Evolutionary conservation across 2,329 filamentous ascomycete genomes (phyloP).

Genomic region (Orbilia oligospora): DNA sequence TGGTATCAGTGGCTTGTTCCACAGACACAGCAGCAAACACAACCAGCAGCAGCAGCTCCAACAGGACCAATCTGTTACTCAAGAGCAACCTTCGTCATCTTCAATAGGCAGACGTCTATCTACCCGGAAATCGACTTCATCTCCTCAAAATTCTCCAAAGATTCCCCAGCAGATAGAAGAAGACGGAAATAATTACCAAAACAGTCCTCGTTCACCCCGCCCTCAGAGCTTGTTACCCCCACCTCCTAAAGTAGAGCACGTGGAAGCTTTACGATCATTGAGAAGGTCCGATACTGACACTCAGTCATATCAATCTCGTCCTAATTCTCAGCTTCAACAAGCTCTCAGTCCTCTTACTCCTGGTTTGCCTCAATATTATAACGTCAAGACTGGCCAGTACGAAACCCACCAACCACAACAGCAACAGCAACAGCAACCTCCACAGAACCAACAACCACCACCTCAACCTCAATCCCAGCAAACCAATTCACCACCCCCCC

Average conservation of each 20-base stretch:
- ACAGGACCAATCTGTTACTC: slow-evolving; percentile 8
- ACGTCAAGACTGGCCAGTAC: slow-evolving; percentile 63
- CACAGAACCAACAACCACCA: slow-evolving; percentile 62
- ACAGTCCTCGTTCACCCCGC: slow-evolving; percentile 39
- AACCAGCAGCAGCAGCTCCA: slow-evolving; percentile 24
- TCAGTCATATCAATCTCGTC: slow-evolving; percentile 60
- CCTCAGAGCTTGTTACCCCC: slow-evolving; percentile 58
- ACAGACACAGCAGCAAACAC: slow-evolving; percentile 52
- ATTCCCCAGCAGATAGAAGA: slow-evolving; percentile 54
- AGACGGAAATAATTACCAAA: slow-evolving; percentile 26
- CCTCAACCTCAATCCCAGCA: slow-evolving; percentile 63
- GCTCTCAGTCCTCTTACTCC: slow-evolving; percentile 34
- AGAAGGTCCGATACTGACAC: slow-evolving; percentile 57
- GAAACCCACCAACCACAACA: slow-evolving; percentile 57
- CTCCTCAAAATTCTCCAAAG: slow-evolving; percentile 49
- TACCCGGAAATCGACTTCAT: slow-evolving; percentile 40
- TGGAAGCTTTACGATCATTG: slow-evolving; percentile 55
- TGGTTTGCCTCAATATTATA: slow-evolving; percentile 58
- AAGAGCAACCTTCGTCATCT: slow-evolving; percentile 25
- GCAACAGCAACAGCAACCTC: slow-evolving; percentile 37
- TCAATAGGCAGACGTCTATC: slow-evolving; percentile 54
- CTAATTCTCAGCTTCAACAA: slow-evolving; percentile 44
- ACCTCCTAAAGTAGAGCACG: slow-evolving; percentile 44
- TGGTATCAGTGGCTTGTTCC: slow-evolving; percentile 50
- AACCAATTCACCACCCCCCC: slow-evolving; percentile 62